Base-by-base conservation (phyloP, 2,329 filamentous ascomycete species). In the Neopestalotiopsis clavispora region DNA sequence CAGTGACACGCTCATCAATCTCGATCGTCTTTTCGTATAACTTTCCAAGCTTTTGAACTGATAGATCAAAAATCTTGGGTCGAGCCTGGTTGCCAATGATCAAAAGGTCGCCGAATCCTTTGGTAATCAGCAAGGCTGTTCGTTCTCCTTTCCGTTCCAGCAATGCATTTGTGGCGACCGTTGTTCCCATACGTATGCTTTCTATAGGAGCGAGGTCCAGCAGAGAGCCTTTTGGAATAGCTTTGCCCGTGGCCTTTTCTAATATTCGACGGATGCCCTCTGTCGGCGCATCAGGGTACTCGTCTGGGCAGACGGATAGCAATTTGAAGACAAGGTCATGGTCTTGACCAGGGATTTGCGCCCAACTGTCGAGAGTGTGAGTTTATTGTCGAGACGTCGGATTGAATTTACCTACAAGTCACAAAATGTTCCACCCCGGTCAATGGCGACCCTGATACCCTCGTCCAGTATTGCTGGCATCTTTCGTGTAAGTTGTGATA, bases 111-210 rank as follows among this genome's bases (percentile, higher is more conserved):
- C 88, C 90, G 80, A 94, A 93, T 0, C 78, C 75, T 72, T 90
- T 91, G 0, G 90, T 93, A 1, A 92, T 89, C 4, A 93, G 83
- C 76, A 94, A 86, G 1, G 90, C 92, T 74, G 91, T 91, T 67
- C 84, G 85, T 76, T 92, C 91, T 17, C 92, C 92, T 75, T 94
- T 94, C 28, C 90, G 81, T 74, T 93, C 91, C 1, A 94, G 80
- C n/a, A 94, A 79, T 0, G 92, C 91, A 79, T 94, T 94, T 0
- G 91, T 94, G 1, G 91, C 91, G 6, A 94, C 90, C 0, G 91
- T 94, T 1, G 92, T 94, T 14, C 92, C 92, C 87, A 94, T 93
- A 9, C 91, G 67, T 88, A 91, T 75, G 90, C 90, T 77, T 17
- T 66, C 14, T 28, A 68, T 62, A 0, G 12, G 30, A 4, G 57